Conservation (phyloP, 352 stramenopile genomes). For the Phytophthora tentaculata region DNA sequence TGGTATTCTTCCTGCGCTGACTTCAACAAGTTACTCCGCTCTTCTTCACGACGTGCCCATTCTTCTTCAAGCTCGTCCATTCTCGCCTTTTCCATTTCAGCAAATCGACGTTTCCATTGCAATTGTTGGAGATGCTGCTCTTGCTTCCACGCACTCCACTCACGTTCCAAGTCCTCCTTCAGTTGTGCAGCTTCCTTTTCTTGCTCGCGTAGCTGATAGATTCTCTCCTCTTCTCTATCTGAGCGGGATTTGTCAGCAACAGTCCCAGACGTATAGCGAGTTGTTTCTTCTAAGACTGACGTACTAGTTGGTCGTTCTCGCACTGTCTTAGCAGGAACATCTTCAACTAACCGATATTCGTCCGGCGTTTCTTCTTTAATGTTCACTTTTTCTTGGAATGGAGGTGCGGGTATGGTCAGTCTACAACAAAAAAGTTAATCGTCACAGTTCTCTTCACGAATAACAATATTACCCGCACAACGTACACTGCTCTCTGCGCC, state of each 20-base stretch:
- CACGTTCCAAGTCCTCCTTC: constrained; percentile 40
- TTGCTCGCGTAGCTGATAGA: constrained; percentile 1
- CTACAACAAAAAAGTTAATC: constrained; percentile 10
- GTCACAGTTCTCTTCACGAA: not conserved
- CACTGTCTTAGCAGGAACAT: not conserved
- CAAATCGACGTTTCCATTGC: constrained; percentile 62
- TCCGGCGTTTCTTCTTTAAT: not conserved
- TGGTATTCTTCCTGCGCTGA: constrained; percentile 73
- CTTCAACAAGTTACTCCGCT: constrained; percentile 60
- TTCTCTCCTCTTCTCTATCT: constrained; percentile 10
- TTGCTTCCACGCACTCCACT: constrained; percentile 50
- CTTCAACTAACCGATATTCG: not conserved
- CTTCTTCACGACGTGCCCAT: constrained; percentile 80
- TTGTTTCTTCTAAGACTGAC: constrained; percentile 27
- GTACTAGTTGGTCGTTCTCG: constrained; percentile 14
- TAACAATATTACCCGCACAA: not conserved
- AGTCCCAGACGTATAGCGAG: not conserved
- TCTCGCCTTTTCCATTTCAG: constrained; percentile 60
- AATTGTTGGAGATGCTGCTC: constrained; percentile 56
- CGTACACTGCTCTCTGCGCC: constrained; percentile 9
- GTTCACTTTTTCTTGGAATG: constrained; percentile 14
- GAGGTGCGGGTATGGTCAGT: constrained; percentile 5
- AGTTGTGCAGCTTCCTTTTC: constrained; percentile 36
- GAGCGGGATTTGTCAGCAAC: too few relatives aligned
- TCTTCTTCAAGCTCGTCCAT: constrained; percentile 85